Conservation (phyloP, 2,329 filamentous ascomycete genomes). For the Pseudogymnoascus sp. region DNA sequence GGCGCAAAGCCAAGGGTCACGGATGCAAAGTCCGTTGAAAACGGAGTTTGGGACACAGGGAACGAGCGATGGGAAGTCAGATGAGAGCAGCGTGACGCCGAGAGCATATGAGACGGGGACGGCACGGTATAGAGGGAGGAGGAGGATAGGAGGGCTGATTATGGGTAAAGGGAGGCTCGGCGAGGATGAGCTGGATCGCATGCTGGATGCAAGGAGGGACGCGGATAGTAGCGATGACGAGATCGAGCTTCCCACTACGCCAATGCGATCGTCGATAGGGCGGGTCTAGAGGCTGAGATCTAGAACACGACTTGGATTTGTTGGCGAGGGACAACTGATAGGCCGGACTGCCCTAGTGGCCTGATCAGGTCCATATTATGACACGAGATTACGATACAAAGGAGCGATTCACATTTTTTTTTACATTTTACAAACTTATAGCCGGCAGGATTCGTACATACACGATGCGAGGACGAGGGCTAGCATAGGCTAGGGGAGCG, state of each 20-base stretch:
- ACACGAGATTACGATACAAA: neutral
- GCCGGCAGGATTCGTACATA: neutral
- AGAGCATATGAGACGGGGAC: conserved; percentile 14
- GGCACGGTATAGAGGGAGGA: conserved; percentile 16
- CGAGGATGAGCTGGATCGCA: conserved; percentile 25
- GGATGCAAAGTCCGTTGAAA: conserved; percentile 26
- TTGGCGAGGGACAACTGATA: neutral
- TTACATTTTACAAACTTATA: neutral
- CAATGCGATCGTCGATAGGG: conserved; percentile 1
- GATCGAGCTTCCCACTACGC: conserved; percentile 19
- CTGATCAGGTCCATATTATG: neutral
- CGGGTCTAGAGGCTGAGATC: conserved; percentile 6
- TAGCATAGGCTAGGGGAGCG: neutral
- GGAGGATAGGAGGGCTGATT: conserved; percentile 12
- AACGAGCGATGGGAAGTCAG: conserved; percentile 12
- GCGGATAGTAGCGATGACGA: conserved; percentile 30
- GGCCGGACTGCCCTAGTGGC: neutral
- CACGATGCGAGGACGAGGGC: neutral
- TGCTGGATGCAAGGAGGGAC: conserved; percentile 28
- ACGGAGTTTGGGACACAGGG: conserved; percentile 24
- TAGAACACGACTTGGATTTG: neutral
- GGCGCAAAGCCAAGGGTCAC: conserved; percentile 25
- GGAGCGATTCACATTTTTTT: conserved; percentile 4
- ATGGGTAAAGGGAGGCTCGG: conserved; percentile 11
- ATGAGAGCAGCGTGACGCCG: conserved; percentile 16